Conservation (phyloP, 768 basidiomycete genomes). For the Podaxis rugospora region DNA sequence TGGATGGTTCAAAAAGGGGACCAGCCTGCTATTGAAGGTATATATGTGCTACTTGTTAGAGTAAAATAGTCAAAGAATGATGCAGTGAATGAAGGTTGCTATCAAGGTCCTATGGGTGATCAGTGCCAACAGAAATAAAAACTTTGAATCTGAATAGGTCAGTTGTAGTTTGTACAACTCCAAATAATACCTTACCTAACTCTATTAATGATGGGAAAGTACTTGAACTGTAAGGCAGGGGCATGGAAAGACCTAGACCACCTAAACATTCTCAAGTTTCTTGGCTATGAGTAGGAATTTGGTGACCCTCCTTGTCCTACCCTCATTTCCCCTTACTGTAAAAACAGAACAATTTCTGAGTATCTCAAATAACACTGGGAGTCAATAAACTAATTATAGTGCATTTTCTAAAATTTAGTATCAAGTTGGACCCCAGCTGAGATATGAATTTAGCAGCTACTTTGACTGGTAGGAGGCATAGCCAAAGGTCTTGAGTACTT, state of each 20-base stretch:
- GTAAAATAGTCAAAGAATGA: neutral
- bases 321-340: neutral
- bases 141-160: neutral
- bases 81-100: neutral
- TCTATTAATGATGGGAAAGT: neutral
- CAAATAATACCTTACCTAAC: neutral
- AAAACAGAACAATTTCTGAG: neutral
- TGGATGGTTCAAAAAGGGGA: neutral
- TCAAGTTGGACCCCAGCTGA: neutral
- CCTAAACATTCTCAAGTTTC: neutral
- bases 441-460: no score
- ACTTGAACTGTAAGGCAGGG: neutral
- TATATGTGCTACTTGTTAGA: no score
- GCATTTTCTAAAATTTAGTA: neutral
- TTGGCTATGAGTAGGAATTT: neutral
- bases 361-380: neutral
- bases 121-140: neutral
- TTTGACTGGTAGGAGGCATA: constrained; percentile 52
- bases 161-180: neutral
- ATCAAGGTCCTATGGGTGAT: neutral
- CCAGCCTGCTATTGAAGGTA: neutral
- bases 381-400: neutral
- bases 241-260: neutral
- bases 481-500: constrained; percentile 79
- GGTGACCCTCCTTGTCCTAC: neutral